phyloP scores from a whole-genome alignment of 768 basidiomycete species.

The Pisolithus tinctorius region DNA sequence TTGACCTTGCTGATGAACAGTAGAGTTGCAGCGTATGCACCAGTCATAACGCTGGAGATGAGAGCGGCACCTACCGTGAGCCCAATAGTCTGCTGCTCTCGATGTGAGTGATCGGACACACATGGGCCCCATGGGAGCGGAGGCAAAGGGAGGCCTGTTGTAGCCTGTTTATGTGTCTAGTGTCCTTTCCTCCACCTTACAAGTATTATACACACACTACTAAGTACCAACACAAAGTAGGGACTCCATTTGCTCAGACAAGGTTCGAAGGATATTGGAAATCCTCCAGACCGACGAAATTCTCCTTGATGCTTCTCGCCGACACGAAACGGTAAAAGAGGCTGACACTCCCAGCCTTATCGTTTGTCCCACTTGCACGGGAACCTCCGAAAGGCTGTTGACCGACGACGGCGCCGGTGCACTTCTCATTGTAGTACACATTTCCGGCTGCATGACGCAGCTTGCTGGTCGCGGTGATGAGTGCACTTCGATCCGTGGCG shows the following conservation, averaged over 20 bases:
- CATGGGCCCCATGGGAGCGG: neutral
- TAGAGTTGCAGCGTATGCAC: conserved; percentile 3
- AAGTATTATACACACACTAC: neutral
- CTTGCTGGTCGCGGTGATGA: conserved; percentile 71
- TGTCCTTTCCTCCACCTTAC: neutral
- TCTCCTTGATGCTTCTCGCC: conserved; percentile 94
- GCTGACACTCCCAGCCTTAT: conserved; percentile 86
- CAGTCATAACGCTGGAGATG: neutral
- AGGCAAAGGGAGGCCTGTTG: neutral
- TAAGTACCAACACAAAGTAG: neutral
- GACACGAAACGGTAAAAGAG: conserved; percentile 80
- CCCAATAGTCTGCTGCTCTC: neutral
- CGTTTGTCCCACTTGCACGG: conserved; percentile 91
- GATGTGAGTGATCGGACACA: neutral
- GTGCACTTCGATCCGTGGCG: conserved; percentile 70
- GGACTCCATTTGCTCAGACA: conserved; percentile 31
- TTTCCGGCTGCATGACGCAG: conserved; percentile 93
- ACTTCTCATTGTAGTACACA: conserved; percentile 97
- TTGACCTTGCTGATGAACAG: conserved; percentile 9
- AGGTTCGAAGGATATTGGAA: conserved; percentile 87
- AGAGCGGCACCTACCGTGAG: neutral
- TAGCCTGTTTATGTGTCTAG: neutral
- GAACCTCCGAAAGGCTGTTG: conserved; percentile 98
- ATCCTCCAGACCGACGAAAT: conserved; percentile 77
- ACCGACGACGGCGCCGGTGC: conserved; percentile 95